Percentiles rank a stretch among this genome's conserved stretches.
phyloP scores from a whole-genome alignment of 1,284 basidiomycete genomes.

The Cryptococcus neoformans region DNA sequence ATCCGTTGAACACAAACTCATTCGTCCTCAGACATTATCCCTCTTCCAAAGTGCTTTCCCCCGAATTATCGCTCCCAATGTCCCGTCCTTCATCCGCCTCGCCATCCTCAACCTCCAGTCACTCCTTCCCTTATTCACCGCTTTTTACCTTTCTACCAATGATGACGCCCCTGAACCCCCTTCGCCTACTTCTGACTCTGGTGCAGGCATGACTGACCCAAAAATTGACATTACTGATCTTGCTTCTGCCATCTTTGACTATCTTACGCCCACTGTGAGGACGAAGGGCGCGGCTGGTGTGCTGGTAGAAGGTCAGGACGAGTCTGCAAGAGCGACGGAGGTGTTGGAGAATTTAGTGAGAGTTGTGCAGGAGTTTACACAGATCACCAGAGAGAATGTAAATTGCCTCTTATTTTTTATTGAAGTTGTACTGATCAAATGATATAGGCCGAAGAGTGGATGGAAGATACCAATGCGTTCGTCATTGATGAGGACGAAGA shows the following conservation, averaged over 20 bases:
- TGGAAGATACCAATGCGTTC: constrained; percentile 82
- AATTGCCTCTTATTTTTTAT: constrained; percentile 26
- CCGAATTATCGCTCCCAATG: constrained; percentile 60
- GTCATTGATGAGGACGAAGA: constrained; percentile 95
- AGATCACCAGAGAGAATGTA: constrained; percentile 88
- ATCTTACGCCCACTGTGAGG: constrained; percentile 64
- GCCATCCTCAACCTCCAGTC: constrained; percentile 64
- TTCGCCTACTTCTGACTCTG: constrained; percentile 61
- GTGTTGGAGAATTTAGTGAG: constrained; percentile 58
- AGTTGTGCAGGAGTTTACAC: constrained; percentile 67
- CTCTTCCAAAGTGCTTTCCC: constrained; percentile 73
- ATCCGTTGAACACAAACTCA: constrained; percentile 5
- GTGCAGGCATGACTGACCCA: constrained; percentile 47
- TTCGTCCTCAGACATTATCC: constrained; percentile 61
- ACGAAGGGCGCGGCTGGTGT: constrained; percentile 18
- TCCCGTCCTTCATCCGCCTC: constrained; percentile 60
- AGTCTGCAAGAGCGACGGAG: constrained; percentile 44
- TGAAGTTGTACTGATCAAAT: neutral
- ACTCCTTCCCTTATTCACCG: constrained; percentile 64
- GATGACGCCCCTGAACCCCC: constrained; percentile 53
- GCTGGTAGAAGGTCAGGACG: constrained; percentile 24
- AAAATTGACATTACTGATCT: constrained; percentile 63
- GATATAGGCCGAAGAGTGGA: constrained; percentile 83
- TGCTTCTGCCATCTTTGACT: constrained; percentile 74
- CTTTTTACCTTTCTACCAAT: constrained; percentile 60